Evolutionary conservation across 2,329 filamentous ascomycete genomes (phyloP).

Genomic region (Zelopaecilomyces penicillatus): DNA sequence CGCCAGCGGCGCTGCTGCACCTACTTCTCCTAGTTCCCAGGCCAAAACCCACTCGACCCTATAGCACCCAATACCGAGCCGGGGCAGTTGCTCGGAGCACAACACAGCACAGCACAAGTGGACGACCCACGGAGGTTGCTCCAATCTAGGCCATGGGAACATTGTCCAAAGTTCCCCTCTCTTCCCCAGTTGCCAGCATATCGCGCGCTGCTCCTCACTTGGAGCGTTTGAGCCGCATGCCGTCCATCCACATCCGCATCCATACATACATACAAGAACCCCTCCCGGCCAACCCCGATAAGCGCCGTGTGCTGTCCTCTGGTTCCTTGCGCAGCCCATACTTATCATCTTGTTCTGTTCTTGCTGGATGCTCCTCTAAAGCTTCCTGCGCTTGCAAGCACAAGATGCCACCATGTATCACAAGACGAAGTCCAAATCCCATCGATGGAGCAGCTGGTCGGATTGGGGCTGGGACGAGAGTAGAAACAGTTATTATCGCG

Average conservation of each 20-base stretch:
- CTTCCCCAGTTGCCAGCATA: conserved; percentile 8
- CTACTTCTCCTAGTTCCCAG: background rate
- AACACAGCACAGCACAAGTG: conserved; percentile 8
- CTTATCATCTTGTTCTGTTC: conserved; percentile 2
- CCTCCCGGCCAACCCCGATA: conserved; percentile 6
- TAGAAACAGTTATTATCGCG: conserved; percentile 14
- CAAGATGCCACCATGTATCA: conserved; percentile 22
- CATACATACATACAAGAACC: conserved; percentile 6
- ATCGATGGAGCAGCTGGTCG: conserved; percentile 19
- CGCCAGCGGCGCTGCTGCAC: background rate
- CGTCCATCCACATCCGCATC: background rate
- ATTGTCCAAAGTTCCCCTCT: conserved; percentile 10
- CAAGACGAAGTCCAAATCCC: conserved; percentile 19
- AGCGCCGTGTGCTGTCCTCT: conserved; percentile 7
- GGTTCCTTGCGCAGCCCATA: conserved; percentile 8
- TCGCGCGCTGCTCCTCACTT: conserved; percentile 6
- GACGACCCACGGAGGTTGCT: conserved; percentile 9
- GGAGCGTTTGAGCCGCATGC: conserved; percentile 6
- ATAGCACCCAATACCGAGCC: background rate
- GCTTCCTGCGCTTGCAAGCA: conserved; percentile 9
- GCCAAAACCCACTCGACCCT: background rate
- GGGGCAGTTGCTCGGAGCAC: conserved; percentile 5
- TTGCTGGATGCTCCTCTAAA: conserved; percentile 9
- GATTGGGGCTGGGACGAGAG: conserved; percentile 17
- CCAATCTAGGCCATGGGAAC: conserved; percentile 10